These are phyloP conservation scores for Filosporella fistucella DNA, from an alignment of 495 filamentous ascomycete genomes.

Conservation along the genomic window DNA sequence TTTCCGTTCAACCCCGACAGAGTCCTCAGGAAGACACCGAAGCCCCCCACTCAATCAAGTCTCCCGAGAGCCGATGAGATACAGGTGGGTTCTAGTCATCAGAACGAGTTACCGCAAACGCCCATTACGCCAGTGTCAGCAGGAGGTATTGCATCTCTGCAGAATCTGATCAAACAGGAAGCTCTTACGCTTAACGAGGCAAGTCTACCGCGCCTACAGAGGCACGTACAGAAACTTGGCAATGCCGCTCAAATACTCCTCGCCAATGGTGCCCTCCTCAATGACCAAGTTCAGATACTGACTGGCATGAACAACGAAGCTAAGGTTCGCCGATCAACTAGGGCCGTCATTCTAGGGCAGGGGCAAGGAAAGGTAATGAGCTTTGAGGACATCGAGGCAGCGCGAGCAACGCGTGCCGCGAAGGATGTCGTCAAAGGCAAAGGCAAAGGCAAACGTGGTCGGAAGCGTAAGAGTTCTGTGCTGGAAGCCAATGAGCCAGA, in stretches of 20 bases:
- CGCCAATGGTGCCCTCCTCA: constrained; percentile 18
- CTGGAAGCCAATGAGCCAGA: constrained; percentile 4
- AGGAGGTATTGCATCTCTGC: constrained; percentile 22
- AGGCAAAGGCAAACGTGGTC: constrained; percentile 26
- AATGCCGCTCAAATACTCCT: constrained; percentile 28
- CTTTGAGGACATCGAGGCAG: constrained; percentile 31
- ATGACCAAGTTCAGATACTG: not conserved
- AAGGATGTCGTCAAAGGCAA: constrained; percentile 19
- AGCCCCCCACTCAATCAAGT: not conserved
- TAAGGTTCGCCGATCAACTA: constrained; percentile 24
- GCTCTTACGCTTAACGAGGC: constrained; percentile 21
- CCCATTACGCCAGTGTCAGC: constrained; percentile 23
- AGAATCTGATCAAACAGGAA: constrained; percentile 28
- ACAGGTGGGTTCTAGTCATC: no score
- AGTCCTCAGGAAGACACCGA: no score
- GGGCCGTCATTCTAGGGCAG: constrained; percentile 20
- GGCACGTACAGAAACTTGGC: constrained; percentile 23
- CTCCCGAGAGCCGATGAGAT: no score
- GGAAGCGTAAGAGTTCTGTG: constrained; percentile 25
- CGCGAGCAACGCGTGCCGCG: constrained; percentile 28
- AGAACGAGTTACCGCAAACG: no score
- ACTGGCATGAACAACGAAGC: constrained; percentile 27
- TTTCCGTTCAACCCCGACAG: constrained; percentile 1
- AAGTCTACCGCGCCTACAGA: constrained; percentile 23
- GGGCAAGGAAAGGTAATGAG: constrained; percentile 33